phyloP scores from a whole-genome alignment of 1,139 yeast species.

The Lodderomyces orthopsilosis region DNA sequence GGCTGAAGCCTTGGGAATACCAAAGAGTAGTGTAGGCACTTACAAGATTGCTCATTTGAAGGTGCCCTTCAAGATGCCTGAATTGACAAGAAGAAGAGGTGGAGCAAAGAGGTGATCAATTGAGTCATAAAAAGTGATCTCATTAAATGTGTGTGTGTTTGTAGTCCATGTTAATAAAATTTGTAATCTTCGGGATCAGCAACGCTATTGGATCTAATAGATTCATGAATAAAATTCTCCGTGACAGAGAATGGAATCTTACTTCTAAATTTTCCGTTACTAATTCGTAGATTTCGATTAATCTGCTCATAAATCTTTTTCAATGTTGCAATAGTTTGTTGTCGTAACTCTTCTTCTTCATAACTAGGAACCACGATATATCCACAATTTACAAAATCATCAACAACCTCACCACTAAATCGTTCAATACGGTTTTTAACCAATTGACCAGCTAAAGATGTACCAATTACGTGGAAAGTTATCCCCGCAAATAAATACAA shows the following conservation, averaged over 20 bases:
- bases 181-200: conserved; percentile 48
- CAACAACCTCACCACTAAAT: conserved; percentile 30
- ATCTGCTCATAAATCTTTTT: conserved; percentile 19
- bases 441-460: conserved; percentile 8
- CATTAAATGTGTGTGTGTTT: background rate
- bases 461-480: conserved; percentile 22
- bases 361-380: conserved; percentile 21
- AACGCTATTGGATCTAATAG: conserved; percentile 36
- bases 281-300: conserved; percentile 19
- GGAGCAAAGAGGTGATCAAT: background rate
- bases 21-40: conserved; percentile 59
- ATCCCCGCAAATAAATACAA: conserved; percentile 22
- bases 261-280: conserved; percentile 14
- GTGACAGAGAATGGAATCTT: conserved; percentile 49
- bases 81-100: conserved; percentile 60
- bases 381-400: conserved; percentile 19
- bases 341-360: conserved; percentile 9
- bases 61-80: conserved; percentile 91
- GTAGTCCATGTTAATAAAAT: conserved; percentile 3
- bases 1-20: conserved; percentile 80
- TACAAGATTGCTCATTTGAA: conserved; percentile 79
- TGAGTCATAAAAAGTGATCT: background rate
- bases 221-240: conserved; percentile 39
- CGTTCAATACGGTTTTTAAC: conserved; percentile 24
- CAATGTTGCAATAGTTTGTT: conserved; percentile 10